Conservation (phyloP, 805 yeast genomes). For the Candida maltosa region DNA sequence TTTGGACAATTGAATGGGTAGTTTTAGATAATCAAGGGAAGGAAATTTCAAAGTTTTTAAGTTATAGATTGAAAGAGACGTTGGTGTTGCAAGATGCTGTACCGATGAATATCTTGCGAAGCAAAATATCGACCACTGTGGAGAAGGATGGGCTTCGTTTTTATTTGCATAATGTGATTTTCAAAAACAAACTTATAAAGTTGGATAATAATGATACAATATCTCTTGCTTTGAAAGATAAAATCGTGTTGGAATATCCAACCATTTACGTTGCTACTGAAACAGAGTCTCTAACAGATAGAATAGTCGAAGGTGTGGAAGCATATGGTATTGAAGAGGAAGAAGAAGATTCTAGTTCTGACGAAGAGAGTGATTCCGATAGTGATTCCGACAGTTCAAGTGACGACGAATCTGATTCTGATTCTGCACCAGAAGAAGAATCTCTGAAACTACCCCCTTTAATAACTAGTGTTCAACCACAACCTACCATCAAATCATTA, state of each 20-base stretch:
- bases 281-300: slow-evolving; percentile 1
- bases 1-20: slow-evolving; percentile 82
- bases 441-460: slow-evolving; percentile 25
- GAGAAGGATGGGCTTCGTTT: slow-evolving; percentile 23
- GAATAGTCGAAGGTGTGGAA: slow-evolving; percentile 16
- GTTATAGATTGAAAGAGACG: slow-evolving; percentile 41
- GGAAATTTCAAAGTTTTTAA: slow-evolving; percentile 34
- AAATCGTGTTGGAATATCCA: slow-evolving; percentile 74
- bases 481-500: too few species aligned
- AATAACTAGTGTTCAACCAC: too few species aligned
- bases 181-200: slow-evolving; percentile 28
- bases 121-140: slow-evolving; percentile 7
- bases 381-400: slow-evolving; percentile 3
- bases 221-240: slow-evolving; percentile 49
- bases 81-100: slow-evolving; percentile 32
- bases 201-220: slow-evolving; percentile 35
- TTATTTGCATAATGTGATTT: slow-evolving; percentile 31
- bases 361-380: slow-evolving; percentile 7
- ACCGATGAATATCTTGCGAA: slow-evolving; percentile 34
- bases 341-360: slow-evolving; percentile 5
- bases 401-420: slow-evolving; percentile 10
- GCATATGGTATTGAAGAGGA: slow-evolving; percentile 18
- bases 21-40: slow-evolving; percentile 29
- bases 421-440: slow-evolving; percentile 32
- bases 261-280: slow-evolving; percentile 48